Evolutionary conservation across 75 land plant genomes (phyloP).

Genomic region (Picea sitchensis): DNA sequence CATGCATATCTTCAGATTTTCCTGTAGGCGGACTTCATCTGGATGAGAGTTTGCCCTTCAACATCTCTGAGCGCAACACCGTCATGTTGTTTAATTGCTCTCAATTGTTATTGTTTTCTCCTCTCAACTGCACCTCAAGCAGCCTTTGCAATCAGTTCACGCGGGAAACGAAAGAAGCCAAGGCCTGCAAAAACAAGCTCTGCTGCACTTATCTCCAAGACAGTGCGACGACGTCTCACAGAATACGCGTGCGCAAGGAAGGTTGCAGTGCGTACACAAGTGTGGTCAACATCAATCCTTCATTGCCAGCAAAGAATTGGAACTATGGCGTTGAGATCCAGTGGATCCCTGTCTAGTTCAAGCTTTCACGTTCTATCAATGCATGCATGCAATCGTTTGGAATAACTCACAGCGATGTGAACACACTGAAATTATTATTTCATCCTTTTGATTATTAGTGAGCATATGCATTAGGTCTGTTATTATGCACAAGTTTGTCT

Average conservation of each 20-base stretch:
- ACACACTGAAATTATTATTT: too few relatives aligned
- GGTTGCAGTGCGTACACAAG: constrained; percentile 52
- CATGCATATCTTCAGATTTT: constrained; percentile 32
- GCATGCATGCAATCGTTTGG: too few relatives aligned
- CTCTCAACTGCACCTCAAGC: constrained; percentile 32
- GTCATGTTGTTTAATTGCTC: constrained; percentile 46
- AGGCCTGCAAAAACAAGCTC: constrained; percentile 19
- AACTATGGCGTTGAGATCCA: constrained; percentile 49
- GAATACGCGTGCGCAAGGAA: constrained; percentile 29
- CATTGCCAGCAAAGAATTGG: constrained; percentile 13
- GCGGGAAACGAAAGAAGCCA: constrained; percentile 8
- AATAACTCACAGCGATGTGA: too few relatives aligned
- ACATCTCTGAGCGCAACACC: constrained; percentile 39
- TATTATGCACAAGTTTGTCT: too few relatives aligned
- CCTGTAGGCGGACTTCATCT: constrained; percentile 22
- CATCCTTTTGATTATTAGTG: too few relatives aligned
- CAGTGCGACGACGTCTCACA: constrained; percentile 26
- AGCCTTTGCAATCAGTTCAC: constrained; percentile 31
- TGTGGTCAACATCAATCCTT: constrained; percentile 15
- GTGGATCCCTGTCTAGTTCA: constrained; percentile 25
- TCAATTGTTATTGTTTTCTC: constrained; percentile 17
- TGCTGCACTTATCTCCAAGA: constrained; percentile 43
- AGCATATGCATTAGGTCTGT: too few relatives aligned
- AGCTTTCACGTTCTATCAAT: too few relatives aligned
- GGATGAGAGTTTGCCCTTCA: constrained; percentile 33